Evolutionary conservation across 75 land plant genomes (phyloP).

Genomic region (Cunninghamia lanceolata): DNA sequence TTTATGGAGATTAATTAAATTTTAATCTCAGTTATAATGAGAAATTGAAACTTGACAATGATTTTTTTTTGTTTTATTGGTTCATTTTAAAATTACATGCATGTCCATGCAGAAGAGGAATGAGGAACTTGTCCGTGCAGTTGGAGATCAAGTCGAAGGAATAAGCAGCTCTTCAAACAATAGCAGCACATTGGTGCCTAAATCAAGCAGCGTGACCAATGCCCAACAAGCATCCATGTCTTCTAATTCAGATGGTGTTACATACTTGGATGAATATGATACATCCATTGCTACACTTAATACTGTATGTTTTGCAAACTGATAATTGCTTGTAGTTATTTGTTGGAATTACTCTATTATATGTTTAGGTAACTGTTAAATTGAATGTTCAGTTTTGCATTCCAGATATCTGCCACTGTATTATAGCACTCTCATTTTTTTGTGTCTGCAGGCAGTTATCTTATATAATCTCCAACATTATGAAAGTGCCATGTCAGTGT

Average conservation of each 20-base stretch:
- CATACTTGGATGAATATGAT: conserved; percentile 77
- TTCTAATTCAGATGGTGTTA: conserved; percentile 25
- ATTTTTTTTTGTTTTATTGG: neutral
- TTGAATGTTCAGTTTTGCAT: neutral
- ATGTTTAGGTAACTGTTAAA: neutral
- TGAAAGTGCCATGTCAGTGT: conserved; percentile 60
- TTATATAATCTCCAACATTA: conserved; percentile 84
- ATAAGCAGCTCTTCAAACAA: conserved; percentile 24
- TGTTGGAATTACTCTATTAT: neutral
- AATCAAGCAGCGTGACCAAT: conserved; percentile 22
- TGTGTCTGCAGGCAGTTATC: conserved; percentile 63
- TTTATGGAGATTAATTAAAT: neutral
- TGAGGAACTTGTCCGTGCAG: conserved; percentile 74
- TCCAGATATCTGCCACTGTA: neutral
- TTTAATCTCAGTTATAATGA: neutral
- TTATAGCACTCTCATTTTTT: neutral
- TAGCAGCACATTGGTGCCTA: conserved; percentile 31
- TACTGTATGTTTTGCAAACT: conserved; percentile 49
- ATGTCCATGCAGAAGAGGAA: conserved; percentile 38
- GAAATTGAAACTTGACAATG: neutral
- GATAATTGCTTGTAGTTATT: neutral
- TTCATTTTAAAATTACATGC: neutral
- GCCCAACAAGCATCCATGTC: conserved; percentile 32
- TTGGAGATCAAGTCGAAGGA: conserved; percentile 66
- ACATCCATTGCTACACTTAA: conserved; percentile 73